Base-by-base conservation (phyloP, 2,329 filamentous ascomycete species). In the Microdochium bolleyi region DNA sequence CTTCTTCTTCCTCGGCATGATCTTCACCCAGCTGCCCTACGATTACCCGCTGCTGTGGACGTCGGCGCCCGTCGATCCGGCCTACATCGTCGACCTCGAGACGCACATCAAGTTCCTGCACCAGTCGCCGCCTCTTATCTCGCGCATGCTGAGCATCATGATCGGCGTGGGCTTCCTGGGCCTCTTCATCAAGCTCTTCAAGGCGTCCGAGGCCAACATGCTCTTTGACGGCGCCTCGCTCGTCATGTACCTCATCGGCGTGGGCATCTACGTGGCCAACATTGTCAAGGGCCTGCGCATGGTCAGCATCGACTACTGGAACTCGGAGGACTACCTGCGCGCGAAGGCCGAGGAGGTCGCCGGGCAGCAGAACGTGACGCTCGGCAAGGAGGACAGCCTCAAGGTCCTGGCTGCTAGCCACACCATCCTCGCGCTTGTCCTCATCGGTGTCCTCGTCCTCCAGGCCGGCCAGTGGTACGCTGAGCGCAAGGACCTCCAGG, bases 391-490 rank as follows among this genome's bases (percentile, higher is more conserved):
- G 72, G 94, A 99, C 68, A 92, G 85, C 63, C 73, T 99, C 62
- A 88, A 89, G 74, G 92, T 99, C 16, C 76, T 97, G 62, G 84
- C 91, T 30, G 94, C 94, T 8, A 96, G 90, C 70, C 96, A 99
- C 72, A 97, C 94, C 2, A 99, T 99, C 66, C 73, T 97, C 53
- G 94, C 92, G 34, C 79, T 99, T 48, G 90, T 99, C 27, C 73
- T 99, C 51, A 85, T 97, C 2, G 94, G 94, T 4, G 89, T 99
- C 10, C 69, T 99, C 58, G 89, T 96, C 32, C 73, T 99, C 64
- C 94, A 99, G 81, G 90, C 90, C 21, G 94, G 94, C 11, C 90
- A 97, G 79, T 97, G 92, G 94, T 99, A 99, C 73, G 94, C 94
- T 24, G 92, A 97, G 79, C 81, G 89, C 66, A 95, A 95, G 74